phyloP scores from a whole-genome alignment of 768 basidiomycete genomes.

The Cantharellus anzutake region DNA sequence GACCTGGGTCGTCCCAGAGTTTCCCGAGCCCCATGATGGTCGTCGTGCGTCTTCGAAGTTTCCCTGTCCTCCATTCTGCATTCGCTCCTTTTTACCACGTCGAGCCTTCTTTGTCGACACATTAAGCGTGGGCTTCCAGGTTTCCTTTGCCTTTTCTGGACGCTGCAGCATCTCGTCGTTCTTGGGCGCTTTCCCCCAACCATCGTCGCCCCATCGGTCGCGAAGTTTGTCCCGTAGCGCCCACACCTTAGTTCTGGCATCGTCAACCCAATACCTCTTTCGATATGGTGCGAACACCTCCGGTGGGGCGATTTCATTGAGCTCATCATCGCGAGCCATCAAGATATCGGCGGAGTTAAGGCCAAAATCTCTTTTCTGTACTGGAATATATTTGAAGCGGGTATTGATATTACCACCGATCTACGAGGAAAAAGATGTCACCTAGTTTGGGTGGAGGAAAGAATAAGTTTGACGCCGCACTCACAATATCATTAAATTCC shows the following conservation, averaged over 20 bases:
- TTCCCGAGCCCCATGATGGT: no score
- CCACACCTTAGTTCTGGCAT: conserved; percentile 35
- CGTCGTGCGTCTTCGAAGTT: no score
- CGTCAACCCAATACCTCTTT: conserved; percentile 17
- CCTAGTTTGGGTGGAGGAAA: not conserved
- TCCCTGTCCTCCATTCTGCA: no score
- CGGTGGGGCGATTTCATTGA: conserved; percentile 79
- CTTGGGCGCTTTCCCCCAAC: no score
- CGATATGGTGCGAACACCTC: conserved; percentile 89
- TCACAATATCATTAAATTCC: conserved; percentile 90
- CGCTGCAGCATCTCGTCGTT: no score
- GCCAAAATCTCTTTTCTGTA: conserved; percentile 39
- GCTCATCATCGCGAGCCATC: conserved; percentile 76
- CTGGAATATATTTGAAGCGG: conserved; percentile 78
- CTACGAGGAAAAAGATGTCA: conserved; percentile 21
- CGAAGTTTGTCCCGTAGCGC: conserved; percentile 18
- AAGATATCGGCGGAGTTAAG: conserved; percentile 76
- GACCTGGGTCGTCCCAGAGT: no score
- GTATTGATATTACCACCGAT: conserved; percentile 68
- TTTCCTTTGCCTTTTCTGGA: no score
- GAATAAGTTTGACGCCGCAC: conserved; percentile 13
- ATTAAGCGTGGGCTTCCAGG: no score
- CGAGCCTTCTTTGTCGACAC: no score
- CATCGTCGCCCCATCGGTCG: no score
- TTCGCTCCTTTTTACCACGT: no score